Evolutionary conservation across 495 filamentous ascomycete species (phyloP).

Genomic region (Penicillium bialowiezense): DNA sequence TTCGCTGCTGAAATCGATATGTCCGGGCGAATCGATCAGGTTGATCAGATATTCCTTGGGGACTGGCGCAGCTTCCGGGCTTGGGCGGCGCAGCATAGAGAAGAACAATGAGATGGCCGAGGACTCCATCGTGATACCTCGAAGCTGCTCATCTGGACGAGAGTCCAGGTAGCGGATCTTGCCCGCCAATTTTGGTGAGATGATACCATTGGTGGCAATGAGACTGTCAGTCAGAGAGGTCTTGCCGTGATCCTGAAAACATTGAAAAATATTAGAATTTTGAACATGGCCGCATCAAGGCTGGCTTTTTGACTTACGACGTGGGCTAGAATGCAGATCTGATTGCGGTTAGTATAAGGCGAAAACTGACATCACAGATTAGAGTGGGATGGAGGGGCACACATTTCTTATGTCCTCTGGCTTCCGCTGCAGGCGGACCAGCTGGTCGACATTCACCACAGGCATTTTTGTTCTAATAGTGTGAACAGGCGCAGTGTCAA

Average conservation of each 20-base stretch:
- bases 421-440: constrained; percentile 79
- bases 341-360: constrained; percentile 28
- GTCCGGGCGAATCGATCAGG: constrained; percentile 94
- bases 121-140: constrained; percentile 99
- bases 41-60: constrained; percentile 93
- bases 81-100: constrained; percentile 72
- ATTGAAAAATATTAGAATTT: constrained; percentile 1
- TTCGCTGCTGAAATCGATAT: constrained; percentile 98
- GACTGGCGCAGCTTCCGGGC: constrained; percentile 64
- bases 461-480: constrained; percentile 62
- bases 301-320: constrained; percentile 60
- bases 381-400: constrained; percentile 35
- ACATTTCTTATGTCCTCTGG: constrained; percentile 88
- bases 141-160: constrained; percentile 91
- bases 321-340: constrained; percentile 98
- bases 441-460: constrained; percentile 80
- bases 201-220: constrained; percentile 98
- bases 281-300: not conserved
- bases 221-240: constrained; percentile 96
- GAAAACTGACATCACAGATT: constrained; percentile 21
- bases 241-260: constrained; percentile 82
- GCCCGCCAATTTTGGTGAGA: constrained; percentile 93
- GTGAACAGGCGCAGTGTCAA: constrained; percentile 2
- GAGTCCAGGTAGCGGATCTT: constrained; percentile 98
- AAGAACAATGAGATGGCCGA: constrained; percentile 97